Conservation (phyloP, 805 yeast species). For the Ogataea haglerorum region DNA sequence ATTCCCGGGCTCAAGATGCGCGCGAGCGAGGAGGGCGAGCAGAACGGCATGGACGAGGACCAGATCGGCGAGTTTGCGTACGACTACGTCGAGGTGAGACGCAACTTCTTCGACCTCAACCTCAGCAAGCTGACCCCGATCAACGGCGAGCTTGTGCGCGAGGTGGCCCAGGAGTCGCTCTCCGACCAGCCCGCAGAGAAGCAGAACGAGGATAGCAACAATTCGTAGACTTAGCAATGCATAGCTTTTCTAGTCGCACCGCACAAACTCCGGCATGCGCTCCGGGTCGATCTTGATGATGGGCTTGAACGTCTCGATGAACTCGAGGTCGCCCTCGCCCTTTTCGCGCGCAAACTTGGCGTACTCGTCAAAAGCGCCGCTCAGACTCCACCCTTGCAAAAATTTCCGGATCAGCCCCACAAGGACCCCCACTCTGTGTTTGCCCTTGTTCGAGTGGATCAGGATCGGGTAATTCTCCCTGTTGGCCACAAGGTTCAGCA, state of each 20-base stretch:
- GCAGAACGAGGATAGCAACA: not conserved
- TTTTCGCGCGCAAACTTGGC: constrained; percentile 90
- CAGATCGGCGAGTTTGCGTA: constrained; percentile 99
- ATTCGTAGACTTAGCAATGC: not conserved
- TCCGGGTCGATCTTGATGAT: constrained; percentile 44
- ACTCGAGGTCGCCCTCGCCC: constrained; percentile 87
- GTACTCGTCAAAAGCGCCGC: constrained; percentile 92
- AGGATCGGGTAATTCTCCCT: constrained; percentile 79
- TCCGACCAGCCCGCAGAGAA: not conserved
- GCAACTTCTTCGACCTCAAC: constrained; percentile 65
- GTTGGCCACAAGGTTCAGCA: constrained; percentile 55
- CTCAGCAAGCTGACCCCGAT: not conserved
- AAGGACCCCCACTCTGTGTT: constrained; percentile 89
- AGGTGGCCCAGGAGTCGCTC: not conserved
- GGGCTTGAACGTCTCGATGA: constrained; percentile 79
- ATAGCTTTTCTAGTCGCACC: not conserved
- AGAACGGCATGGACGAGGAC: constrained; percentile 89
- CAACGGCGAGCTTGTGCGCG: not conserved
- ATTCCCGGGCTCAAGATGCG: constrained; percentile 83
- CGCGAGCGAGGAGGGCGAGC: constrained; percentile 81
- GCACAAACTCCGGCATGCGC: constrained; percentile 63
- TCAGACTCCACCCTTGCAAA: constrained; percentile 88
- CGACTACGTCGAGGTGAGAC: constrained; percentile 93
- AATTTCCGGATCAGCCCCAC: constrained; percentile 88
- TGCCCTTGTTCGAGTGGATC: constrained; percentile 95